Evolutionary conservation across 768 basidiomycete genomes (phyloP).

Genomic region (Mycena metata): DNA sequence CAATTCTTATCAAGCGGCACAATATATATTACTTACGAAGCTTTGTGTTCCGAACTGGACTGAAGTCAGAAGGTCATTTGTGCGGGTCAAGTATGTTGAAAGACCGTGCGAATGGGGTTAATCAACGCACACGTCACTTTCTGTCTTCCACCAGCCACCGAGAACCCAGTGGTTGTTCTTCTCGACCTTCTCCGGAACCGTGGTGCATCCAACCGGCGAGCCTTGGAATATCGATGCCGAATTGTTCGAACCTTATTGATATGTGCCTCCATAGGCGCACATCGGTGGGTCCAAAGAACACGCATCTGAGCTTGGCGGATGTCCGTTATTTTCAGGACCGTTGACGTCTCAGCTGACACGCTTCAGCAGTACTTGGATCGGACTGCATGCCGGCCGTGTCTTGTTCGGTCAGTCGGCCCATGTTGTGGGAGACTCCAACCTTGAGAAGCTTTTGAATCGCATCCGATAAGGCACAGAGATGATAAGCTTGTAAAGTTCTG

Average conservation of each 20-base stretch:
- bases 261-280: no score
- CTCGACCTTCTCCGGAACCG: no score
- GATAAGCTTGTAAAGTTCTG: no score
- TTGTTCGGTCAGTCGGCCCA: not conserved
- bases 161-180: no score
- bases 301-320: not conserved
- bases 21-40: slow-evolving; percentile 26
- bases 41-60: not conserved
- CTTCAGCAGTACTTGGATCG: not conserved
- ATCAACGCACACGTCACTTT: not conserved
- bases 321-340: not conserved
- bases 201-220: no score
- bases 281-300: slow-evolving; percentile 1
- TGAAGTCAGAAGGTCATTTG: slow-evolving; percentile 25
- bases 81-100: slow-evolving; percentile 10
- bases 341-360: slow-evolving; percentile 1
- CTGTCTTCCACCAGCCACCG: not conserved
- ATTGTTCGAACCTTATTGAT: no score
- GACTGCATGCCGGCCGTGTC: not conserved
- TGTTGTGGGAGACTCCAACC: not conserved
- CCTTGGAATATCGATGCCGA: no score
- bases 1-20: slow-evolving; percentile 24
- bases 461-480: no score
- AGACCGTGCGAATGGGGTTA: slow-evolving; percentile 25
- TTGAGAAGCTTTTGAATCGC: not conserved